Base-by-base conservation (phyloP, 2,329 filamentous ascomycete species). In the Colletotrichum falcatum region DNA sequence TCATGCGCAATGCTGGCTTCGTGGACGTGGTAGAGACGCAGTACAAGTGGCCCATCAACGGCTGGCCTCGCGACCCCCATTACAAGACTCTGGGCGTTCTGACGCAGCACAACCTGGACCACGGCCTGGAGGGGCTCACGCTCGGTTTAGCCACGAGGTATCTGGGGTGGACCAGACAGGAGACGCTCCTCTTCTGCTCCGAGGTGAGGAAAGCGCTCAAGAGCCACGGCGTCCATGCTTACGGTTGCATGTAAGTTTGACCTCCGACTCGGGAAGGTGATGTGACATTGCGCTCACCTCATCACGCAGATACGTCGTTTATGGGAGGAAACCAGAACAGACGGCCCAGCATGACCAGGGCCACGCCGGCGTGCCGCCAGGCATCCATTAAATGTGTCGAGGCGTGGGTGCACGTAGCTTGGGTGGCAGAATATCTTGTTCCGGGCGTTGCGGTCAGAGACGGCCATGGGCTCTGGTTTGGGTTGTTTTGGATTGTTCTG, bases 131-230 rank as follows among this genome's bases (percentile, higher is more conserved):
- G 73, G 76, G 77, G 5, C 78, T 82, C 35, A 77, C 75, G 26
- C 73, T 82, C 60, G 81, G 79, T 7, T 71, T 81, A 20, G 78
- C 81, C 60, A 83, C 81, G 7, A 76, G 79, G 18, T 77, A 77
- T 46, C 73, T 82, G 28, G 78, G 77, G 7, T 82, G 81, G 81
- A 76, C 60, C n/a, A 61, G 73, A 14, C 78, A 79, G 26, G 76
- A 81, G 65, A 75, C 76, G 63, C 30, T 70, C 42, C 67, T 73
- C 56, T 77, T 78, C 20, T 73, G 75, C 54, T 72, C 73, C 1
- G 44, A 69, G 7, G 76, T 76, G 4, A 73, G 75, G 35, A 73
- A 72, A 54, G 75, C 77, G 26, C 60, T 78, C 46, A 71, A 66
- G 59, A 73, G 76, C 35, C 60, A 49, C n/a, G 74, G 60, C 12